Base-by-base conservation (phyloP, 106 monocot species). In the Ottelia alismoides region DNA sequence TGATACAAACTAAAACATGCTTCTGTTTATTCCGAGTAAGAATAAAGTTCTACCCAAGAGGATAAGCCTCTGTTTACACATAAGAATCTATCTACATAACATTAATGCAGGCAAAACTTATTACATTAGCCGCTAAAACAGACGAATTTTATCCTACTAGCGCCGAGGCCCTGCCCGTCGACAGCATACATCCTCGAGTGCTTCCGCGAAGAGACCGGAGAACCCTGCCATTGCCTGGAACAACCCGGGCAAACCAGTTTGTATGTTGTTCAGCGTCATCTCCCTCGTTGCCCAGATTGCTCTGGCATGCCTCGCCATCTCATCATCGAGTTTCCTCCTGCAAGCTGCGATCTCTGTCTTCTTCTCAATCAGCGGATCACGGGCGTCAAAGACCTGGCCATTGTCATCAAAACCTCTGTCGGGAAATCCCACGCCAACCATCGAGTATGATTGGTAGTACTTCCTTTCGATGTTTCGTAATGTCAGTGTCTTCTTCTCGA, bases 201-300 rank as follows among this genome's bases (percentile, higher is more conserved):
- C 78, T 40, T 84, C 76, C 1, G 70, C 78, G 27, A 78, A 73
- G 51, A 84, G 45, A 3, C 76, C 78, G 2, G 93, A 84, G 74
- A 94, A 94, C 12, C 78, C 78, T 0, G 83, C 66, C 68, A 94
- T 80, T 2, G 93, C 83, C 57, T 94, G 93, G 64, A 94, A 94
- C 20, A 94, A 75, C 12, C 88, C 93, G 0, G 93, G 84, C 31
- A 94, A 51, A 0, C 81, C 88, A 1, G 84, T 84, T 63, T 88
- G 87, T 17, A 94, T 81, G 65, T 78, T 88, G 65, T 81, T 94
- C 17, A 91, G 70, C 0, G 91, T 92, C 78, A 85, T 73, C 5
- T 81, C 78, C 27, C 84, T 55, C 0, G 91, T 84, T 7, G 76
- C 81, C 64, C 78, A 80, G 0, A 76, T 72, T 9, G 91, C 84